Percentiles rank a stretch among this genome's conserved stretches.
Evolutionary conservation across 2,329 filamentous ascomycete genomes (phyloP).

Genomic region (Pseudogymnoascus sp.): DNA sequence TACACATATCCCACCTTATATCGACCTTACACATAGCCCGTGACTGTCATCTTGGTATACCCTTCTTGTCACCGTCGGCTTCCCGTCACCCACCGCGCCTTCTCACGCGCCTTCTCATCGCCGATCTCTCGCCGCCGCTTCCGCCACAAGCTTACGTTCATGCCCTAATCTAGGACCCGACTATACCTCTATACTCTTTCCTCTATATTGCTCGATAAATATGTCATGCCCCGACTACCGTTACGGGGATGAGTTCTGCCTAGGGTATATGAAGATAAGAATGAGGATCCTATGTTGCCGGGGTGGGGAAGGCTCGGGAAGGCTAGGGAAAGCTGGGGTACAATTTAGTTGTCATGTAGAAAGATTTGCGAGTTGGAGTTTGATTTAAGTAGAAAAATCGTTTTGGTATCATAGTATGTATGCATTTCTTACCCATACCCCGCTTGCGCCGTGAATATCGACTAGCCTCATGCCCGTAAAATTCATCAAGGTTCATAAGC

Average conservation of each 20-base stretch:
- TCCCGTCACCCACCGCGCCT: no score
- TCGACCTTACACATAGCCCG: neutral
- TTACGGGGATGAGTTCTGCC: no score
- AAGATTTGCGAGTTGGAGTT: neutral
- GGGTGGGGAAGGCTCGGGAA: no score
- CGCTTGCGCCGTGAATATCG: neutral
- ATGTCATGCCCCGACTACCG: no score
- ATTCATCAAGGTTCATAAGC: conserved; percentile 5
- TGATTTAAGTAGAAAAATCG: conserved; percentile 2
- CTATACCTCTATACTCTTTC: no score
- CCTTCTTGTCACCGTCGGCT: no score
- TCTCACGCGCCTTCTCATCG: no score
- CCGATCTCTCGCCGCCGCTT: no score
- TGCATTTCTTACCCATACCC: conserved; percentile 7
- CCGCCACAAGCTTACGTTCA: no score
- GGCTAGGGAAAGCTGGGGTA: neutral
- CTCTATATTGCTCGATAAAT: no score
- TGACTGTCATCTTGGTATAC: neutral
- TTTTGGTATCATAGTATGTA: conserved; percentile 9
- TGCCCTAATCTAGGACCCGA: no score
- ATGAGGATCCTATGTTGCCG: no score
- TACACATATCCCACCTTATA: neutral
- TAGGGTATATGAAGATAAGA: neutral
- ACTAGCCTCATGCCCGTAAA: conserved; percentile 3
- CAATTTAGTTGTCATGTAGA: neutral